These are phyloP conservation scores for Posidonia australis DNA, from an alignment of 106 monocot species.

Conservation along the genomic window DNA sequence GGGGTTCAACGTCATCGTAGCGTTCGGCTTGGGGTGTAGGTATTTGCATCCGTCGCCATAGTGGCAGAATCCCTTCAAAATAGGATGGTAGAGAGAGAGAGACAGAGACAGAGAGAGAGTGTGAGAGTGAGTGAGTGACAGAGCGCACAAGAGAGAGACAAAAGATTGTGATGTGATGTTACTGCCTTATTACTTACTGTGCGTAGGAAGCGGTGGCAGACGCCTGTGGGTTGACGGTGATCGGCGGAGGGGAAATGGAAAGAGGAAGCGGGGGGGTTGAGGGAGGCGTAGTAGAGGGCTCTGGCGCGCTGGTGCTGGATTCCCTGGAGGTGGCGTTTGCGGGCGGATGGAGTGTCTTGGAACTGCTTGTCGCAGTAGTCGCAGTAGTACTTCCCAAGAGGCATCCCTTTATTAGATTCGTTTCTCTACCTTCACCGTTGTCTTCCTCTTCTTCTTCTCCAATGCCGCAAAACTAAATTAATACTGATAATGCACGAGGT, in stretches of 20 bases:
- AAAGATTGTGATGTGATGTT: no score
- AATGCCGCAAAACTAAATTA: no score
- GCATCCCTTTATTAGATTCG: conserved; percentile 22
- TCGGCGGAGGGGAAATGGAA: conserved; percentile 16
- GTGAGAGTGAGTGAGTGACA: no score
- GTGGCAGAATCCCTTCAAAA: conserved; percentile 45
- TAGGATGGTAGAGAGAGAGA: neutral
- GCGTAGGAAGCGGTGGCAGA: conserved; percentile 76
- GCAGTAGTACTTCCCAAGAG: conserved; percentile 69
- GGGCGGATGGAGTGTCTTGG: conserved; percentile 60
- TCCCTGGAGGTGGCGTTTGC: conserved; percentile 67
- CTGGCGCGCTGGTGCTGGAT: conserved; percentile 61
- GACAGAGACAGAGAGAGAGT: neutral
- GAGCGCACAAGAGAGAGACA: neutral
- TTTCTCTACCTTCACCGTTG: neutral
- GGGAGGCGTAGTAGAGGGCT: conserved; percentile 60
- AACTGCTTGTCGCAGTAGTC: conserved; percentile 98
- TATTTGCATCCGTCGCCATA: conserved; percentile 58
- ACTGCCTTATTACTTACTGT: conserved; percentile 34
- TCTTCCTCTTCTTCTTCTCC: no score
- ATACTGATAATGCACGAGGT: no score
- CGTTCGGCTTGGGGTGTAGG: conserved; percentile 39
- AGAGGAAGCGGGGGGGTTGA: no score
- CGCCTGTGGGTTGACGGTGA: conserved; percentile 12
- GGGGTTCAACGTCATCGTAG: neutral